phyloP scores from a whole-genome alignment of 2,329 filamentous ascomycete species.

The Ophiostoma sp. region DNA sequence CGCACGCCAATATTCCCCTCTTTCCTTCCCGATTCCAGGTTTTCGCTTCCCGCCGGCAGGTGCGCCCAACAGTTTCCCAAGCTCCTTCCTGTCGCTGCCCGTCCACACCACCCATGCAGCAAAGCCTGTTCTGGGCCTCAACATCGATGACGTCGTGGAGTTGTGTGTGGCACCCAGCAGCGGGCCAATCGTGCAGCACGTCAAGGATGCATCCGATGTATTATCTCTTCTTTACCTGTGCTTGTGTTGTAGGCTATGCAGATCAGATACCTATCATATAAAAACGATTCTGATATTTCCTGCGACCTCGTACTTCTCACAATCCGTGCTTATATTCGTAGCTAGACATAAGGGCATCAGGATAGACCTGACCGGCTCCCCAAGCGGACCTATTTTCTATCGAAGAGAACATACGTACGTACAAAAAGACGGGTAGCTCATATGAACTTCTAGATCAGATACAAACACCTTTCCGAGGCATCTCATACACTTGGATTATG shows the following conservation, averaged over 20 bases:
- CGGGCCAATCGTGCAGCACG: background rate
- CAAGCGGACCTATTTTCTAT: too few relatives aligned
- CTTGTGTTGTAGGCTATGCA: too few relatives aligned
- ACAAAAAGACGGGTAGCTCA: too few relatives aligned
- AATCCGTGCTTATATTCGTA: too few relatives aligned
- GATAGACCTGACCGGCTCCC: too few relatives aligned
- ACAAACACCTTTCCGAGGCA: background rate
- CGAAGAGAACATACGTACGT: too few relatives aligned
- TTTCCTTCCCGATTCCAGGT: background rate
- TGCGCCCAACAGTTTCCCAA: slow-evolving; percentile 17
- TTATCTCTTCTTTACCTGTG: too few relatives aligned
- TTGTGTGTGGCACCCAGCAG: too few relatives aligned
- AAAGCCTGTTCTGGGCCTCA: slow-evolving; percentile 1
- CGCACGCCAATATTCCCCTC: background rate
- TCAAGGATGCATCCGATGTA: background rate
- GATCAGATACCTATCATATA: too few relatives aligned
- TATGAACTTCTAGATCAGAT: background rate
- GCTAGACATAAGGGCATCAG: too few relatives aligned
- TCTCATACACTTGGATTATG: background rate
- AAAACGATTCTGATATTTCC: too few relatives aligned
- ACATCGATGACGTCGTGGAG: slow-evolving; percentile 26
- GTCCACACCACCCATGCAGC: background rate
- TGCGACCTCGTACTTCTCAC: too few relatives aligned
- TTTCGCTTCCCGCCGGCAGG: background rate
- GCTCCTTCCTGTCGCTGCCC: slow-evolving; percentile 13